Evolutionary conservation across 2,329 filamentous ascomycete species (phyloP), one percentile per base, ranked within the genome.

Genomic region (Ambrosiella beaveri): DNA sequence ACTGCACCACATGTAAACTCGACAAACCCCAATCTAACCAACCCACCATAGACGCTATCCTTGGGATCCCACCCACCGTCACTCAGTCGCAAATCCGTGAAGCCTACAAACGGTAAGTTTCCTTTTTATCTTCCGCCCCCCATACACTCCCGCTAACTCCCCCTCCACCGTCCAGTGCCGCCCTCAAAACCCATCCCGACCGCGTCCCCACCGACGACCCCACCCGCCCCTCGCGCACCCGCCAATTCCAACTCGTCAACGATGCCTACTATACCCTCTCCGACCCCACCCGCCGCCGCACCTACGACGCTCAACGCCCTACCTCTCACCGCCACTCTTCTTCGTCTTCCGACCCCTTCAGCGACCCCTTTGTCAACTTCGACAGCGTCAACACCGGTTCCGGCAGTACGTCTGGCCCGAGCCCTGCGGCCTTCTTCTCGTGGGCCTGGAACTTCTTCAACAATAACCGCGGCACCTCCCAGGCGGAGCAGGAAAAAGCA

Each of bases 261-360:
- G 89, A 95, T 67, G 88, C 89, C 62, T 95, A 95, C 75, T 95
- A 88, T 70, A 90, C 87, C 0, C 82, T 97, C 36, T 95, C 87
- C 0, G 90, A 97, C 68, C 67, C 83, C 7, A 71, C 75, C 0
- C 81, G 91, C 36, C 82, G 91, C 57, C 77, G 81, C 61, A 88
- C 95, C 61, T 97, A 96, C 72, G 91, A 97, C 67, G 75, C 79
- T 57, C 81, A 88, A 60, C 69, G 71, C 50, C 52, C 36, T 9
- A 15, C 44, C 44, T 66, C 64, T 36, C 63, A 70, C 45, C 70
- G 69, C 62, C 64, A 64, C 44, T 63, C 62, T 8, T 45, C 54
- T 8, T 35, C 54, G 3, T 35, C 17, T 4, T 39, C 55, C n/a
- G 56, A 60, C 36, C 56, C 59, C n/a, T 59, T 54, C 66, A 56